Percentiles rank a stretch among this genome's conserved stretches.
phyloP scores from a whole-genome alignment of 2,329 filamentous ascomycete species.

The Penicillium sp. region DNA sequence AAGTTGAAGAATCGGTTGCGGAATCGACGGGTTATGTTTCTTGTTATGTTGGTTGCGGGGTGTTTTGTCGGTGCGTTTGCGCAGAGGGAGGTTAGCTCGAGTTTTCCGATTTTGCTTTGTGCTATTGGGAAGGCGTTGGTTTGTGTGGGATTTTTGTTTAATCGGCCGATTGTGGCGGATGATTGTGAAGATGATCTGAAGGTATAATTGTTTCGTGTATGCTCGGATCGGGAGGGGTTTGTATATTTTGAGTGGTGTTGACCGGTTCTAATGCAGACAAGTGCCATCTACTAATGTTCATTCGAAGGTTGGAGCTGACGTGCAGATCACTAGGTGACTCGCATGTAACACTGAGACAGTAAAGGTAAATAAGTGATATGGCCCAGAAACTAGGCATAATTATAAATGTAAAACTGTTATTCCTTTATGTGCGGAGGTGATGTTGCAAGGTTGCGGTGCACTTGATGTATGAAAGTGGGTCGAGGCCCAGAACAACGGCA shows the following conservation, averaged over 20 bases:
- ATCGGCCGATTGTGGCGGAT: constrained; percentile 6
- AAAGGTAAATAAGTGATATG: no score
- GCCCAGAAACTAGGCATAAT: no score
- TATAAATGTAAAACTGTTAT: no score
- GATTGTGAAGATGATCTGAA: not conserved
- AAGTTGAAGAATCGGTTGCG: constrained; percentile 49
- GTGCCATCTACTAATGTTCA: not conserved
- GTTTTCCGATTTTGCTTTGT: constrained; percentile 16
- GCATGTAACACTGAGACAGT: no score
- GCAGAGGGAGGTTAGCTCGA: constrained; percentile 12
- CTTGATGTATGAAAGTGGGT: not conserved
- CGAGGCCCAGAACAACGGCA: not conserved
- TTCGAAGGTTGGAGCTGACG: not conserved
- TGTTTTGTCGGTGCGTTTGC: constrained; percentile 21
- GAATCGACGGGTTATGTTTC: constrained; percentile 16
- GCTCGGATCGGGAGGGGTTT: not conserved
- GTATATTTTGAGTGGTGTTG: not conserved
- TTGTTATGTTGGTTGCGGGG: constrained; percentile 15
- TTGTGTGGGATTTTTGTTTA: constrained; percentile 14
- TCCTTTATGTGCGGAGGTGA: not conserved
- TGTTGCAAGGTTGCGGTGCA: not conserved
- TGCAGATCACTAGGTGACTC: not conserved
- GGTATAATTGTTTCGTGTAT: not conserved
- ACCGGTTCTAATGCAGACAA: not conserved
- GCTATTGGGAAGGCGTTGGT: constrained; percentile 15